A percentile compares a stretch with the other conserved stretches of the same genome.
phyloP scores from a whole-genome alignment of 2,329 filamentous ascomycete genomes.

The Aspergillus bombycis region DNA sequence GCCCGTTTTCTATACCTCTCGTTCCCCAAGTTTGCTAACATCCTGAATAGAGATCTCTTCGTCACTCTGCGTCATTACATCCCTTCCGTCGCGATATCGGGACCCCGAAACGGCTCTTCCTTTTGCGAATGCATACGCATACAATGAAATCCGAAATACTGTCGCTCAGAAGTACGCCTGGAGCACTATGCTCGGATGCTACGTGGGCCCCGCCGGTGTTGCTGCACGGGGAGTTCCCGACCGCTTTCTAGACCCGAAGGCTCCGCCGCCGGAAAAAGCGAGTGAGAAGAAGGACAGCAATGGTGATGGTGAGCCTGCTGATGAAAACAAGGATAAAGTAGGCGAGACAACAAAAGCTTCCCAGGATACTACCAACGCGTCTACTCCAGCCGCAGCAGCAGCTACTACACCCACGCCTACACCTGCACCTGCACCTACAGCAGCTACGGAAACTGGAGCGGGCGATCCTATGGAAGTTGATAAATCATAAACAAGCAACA shows the following conservation, averaged over 20 bases:
- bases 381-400: slow-evolving; percentile 7
- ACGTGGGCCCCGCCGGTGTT: slow-evolving; percentile 68
- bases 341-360: slow-evolving; percentile 13
- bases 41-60: slow-evolving; percentile 44
- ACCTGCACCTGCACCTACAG: slow-evolving; percentile 12
- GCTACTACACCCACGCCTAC: slow-evolving; percentile 9
- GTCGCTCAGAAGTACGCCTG: slow-evolving; percentile 75
- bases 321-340: slow-evolving; percentile 12
- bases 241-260: slow-evolving; percentile 59
- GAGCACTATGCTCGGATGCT: slow-evolving; percentile 80
- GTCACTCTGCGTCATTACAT: slow-evolving; percentile 78
- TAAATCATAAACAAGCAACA: slow-evolving; percentile 9
- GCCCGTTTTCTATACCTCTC: background rate
- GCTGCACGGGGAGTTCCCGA: slow-evolving; percentile 76
- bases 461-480: slow-evolving; percentile 25
- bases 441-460: slow-evolving; percentile 11
- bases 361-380: slow-evolving; percentile 1
- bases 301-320: slow-evolving; percentile 6
- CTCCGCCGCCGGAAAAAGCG: slow-evolving; percentile 20
- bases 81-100: slow-evolving; percentile 76
- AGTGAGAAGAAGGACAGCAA: slow-evolving; percentile 11
- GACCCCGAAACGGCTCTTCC: slow-evolving; percentile 83
- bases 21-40: slow-evolving; percentile 11
- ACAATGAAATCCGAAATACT: slow-evolving; percentile 74
- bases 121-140: slow-evolving; percentile 79